Conservation (phyloP, 106 monocot genomes). For the Dactylorhiza incarnata region DNA sequence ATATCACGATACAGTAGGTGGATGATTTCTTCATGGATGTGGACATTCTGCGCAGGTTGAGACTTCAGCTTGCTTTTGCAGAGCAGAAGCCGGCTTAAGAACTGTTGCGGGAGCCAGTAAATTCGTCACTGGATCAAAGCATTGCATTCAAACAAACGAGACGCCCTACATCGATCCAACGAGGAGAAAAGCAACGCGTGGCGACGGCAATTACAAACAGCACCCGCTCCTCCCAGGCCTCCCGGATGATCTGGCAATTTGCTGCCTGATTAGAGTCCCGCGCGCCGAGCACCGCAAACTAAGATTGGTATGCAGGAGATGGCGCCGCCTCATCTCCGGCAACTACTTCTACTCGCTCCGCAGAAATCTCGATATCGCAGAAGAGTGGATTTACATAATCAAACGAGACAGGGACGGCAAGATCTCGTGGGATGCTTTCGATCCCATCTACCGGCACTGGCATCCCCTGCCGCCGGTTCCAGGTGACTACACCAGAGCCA, state of each 20-base stretch:
- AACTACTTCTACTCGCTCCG: slow-evolving; percentile 30
- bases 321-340: slow-evolving; percentile 17
- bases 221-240: slow-evolving; percentile 25
- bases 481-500: slow-evolving; percentile 20
- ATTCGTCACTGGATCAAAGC: slow-evolving; percentile 28
- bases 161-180: slow-evolving; percentile 20
- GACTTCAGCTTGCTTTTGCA: slow-evolving; percentile 18
- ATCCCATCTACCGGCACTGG: slow-evolving; percentile 27
- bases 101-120: slow-evolving; percentile 27
- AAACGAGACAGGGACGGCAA: slow-evolving; percentile 28
- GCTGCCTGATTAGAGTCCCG: slow-evolving; percentile 28
- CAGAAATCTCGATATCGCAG: slow-evolving; percentile 18
- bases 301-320: slow-evolving; percentile 21
- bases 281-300: slow-evolving; percentile 24
- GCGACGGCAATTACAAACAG: slow-evolving; percentile 14
- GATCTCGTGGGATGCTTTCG: slow-evolving; percentile 30
- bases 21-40: no score
- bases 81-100: slow-evolving; percentile 26
- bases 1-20: no score
- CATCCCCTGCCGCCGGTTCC: slow-evolving; percentile 31
- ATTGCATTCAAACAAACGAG: slow-evolving; percentile 27
- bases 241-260: slow-evolving; percentile 31
- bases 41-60: no score
- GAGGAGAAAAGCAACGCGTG: slow-evolving; percentile 17
- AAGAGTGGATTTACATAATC: slow-evolving; percentile 32